A percentile compares a stretch with the other conserved stretches of the same genome.
Evolutionary conservation across 305 asterid species (phyloP).

Genomic region (Coffea humblotiana): DNA sequence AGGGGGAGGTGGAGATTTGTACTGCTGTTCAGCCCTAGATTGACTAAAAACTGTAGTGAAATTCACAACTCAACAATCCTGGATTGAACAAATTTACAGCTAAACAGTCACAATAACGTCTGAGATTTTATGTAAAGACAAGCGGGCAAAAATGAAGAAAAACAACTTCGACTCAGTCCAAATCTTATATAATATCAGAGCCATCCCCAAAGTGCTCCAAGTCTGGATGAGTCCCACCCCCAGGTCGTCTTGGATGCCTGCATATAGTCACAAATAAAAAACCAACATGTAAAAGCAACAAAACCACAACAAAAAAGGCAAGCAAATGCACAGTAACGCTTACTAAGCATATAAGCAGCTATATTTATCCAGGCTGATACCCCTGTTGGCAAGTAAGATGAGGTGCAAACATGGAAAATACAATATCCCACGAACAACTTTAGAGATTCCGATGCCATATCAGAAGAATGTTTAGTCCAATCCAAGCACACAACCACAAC

Average conservation of each 20-base stretch:
- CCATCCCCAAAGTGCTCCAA: conserved; percentile 55
- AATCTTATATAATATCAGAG: conserved; percentile 40
- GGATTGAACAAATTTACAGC: not conserved
- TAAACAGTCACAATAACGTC: not conserved
- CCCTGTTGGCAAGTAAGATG: not conserved
- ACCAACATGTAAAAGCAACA: not conserved
- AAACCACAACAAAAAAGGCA: not conserved
- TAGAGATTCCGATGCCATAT: not conserved
- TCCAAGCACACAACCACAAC: not conserved
- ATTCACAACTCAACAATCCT: too few relatives aligned
- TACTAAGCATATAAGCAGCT: not conserved
- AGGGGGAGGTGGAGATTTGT: too few relatives aligned
- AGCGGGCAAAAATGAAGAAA: not conserved
- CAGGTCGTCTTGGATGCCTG: conserved; percentile 61
- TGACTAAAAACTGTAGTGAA: not conserved
- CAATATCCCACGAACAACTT: not conserved
- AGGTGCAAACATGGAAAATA: not conserved
- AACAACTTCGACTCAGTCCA: not conserved
- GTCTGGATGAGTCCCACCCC: conserved; percentile 65
- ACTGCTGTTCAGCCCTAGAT: not conserved
- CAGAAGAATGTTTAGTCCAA: not conserved
- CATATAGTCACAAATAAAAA: not conserved
- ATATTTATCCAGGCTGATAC: not conserved
- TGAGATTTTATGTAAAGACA: not conserved
- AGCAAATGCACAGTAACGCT: not conserved